These are phyloP conservation scores for Ramaria rubella DNA, from an alignment of 768 basidiomycete genomes.

Conservation along the genomic window DNA sequence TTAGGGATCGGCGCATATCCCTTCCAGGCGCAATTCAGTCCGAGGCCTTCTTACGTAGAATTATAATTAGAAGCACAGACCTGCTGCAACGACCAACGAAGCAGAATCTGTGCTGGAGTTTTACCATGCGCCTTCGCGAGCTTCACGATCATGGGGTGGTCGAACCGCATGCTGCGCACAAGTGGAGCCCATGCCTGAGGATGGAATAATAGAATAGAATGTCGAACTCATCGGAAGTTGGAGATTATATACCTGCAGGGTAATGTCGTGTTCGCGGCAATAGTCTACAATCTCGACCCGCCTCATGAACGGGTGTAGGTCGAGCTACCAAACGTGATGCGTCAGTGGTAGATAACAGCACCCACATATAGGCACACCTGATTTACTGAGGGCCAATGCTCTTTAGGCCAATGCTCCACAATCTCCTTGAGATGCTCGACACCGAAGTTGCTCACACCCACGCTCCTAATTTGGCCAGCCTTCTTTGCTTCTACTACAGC, in stretches of 20 bases:
- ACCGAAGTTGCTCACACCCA: slow-evolving; percentile 62
- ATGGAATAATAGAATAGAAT: background rate
- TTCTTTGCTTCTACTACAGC: slow-evolving; percentile 60
- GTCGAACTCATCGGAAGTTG: slow-evolving; percentile 2
- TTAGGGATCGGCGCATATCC: slow-evolving; percentile 41
- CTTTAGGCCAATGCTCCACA: slow-evolving; percentile 30
- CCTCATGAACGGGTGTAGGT: slow-evolving; percentile 67
- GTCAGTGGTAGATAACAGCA: background rate
- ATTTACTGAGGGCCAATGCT: slow-evolving; percentile 50
- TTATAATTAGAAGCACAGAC: slow-evolving; percentile 26
- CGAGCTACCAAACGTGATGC: slow-evolving; percentile 30
- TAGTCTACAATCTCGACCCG: slow-evolving; percentile 53
- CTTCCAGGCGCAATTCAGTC: slow-evolving; percentile 12
- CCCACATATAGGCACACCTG: slow-evolving; percentile 36
- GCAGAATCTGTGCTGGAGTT: slow-evolving; percentile 49
- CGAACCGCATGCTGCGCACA: slow-evolving; percentile 58
- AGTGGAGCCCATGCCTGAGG: slow-evolving; percentile 68
- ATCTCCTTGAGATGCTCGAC: slow-evolving; percentile 54
- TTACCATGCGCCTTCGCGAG: slow-evolving; percentile 52
- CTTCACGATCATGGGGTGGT: slow-evolving; percentile 43
- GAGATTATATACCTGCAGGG: slow-evolving; percentile 44
- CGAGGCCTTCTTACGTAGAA: background rate
- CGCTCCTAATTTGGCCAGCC: slow-evolving; percentile 49
- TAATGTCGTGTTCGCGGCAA: slow-evolving; percentile 50
- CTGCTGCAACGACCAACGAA: slow-evolving; percentile 77